Base-by-base conservation (phyloP, 805 yeast genomes). In the Ogataea nakhonphanomensis region DNA sequence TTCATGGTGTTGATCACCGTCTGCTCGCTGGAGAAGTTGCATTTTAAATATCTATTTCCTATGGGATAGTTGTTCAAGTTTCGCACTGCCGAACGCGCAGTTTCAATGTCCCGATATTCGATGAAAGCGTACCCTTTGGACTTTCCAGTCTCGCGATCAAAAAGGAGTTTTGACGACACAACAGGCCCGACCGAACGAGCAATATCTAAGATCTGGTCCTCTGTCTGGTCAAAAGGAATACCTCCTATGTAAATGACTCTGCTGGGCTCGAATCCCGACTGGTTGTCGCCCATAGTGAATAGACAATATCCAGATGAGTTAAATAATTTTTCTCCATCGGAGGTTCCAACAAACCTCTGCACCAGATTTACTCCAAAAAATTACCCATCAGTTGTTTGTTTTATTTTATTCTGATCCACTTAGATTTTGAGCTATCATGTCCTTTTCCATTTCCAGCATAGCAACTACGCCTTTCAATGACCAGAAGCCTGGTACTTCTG, bases 401-500 rank as follows among this genome's bases (percentile, higher is more conserved):
- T 35, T 7, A 4, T 26, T 35, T 25, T 35, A 17, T 22, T 15
- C 14, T 29, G 34, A 29, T 30, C 24, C 23, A 10, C 9, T 21
- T 11, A 12, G 11, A 22, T 28, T 9, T 33, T 37, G 11, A 21
- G 12, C 4, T 29, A 33, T 5, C 26, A 53, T 51, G 57, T 33
- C 53, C 8, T 50, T 41, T 25, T 9, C 43, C 4, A 25, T 57
- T 26, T 38, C 50, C 3, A 33, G 39, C 13, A 70, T 86, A 30
- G 58, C 74, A 27, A 90, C 98, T 15, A 78, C 74, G 9, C 81
- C 96, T 1, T 91, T 78, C 64, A 72, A 66, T 30, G 99, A 90
- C 67, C 99, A 91, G 64, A 93, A 90, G 62, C 98, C 99, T 9
- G 99, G 99, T 26, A 91, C 99, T 15, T 91, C 98, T 7, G 99